Evolutionary conservation across 2,329 filamentous ascomycete species (phyloP), one percentile per base, ranked within the genome.

Genomic region (Magnaporthiopsis rhizophila): DNA sequence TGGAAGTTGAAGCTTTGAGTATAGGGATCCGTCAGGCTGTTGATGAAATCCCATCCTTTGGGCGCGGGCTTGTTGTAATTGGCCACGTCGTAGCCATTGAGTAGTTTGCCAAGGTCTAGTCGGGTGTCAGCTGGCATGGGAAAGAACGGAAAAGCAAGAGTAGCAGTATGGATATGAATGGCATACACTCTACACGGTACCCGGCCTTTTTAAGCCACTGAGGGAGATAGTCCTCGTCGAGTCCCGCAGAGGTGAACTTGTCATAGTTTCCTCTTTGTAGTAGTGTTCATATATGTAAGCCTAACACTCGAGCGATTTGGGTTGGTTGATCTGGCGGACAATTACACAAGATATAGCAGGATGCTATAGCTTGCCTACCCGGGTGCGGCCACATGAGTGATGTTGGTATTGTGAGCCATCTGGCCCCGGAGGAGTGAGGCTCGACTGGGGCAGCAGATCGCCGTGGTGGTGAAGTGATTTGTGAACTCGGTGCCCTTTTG

Each of bases 381-480:
- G 7, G 18, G 21, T 24, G 45, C 45, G 21, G 45, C 7, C 18
- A 53, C 45, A 13, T 53, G 45, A 21, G 88, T 90, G 1, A 90
- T 86, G 67, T 90, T 90, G 0, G 87, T 89, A 67, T 89, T 90
- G 68, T 91, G 88, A 0, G 87, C 85, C 11, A 84, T 81, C 69
- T 83, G 85, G 0, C 88, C 88, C 0, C 88, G 89, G 81, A 82
- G 85, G 1, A 90, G 73, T 15, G 81, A 84, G 2, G 88, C 88
- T 2, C 88, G 79, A 0, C 87, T 86, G 0, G 88, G 88, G 68
- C 88, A 90, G 72, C 88, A 90, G 0, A 89, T 72, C 0, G 88
- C 80, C 0, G 86, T 84, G 0, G 88, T 90, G 68, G 86, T 88
- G 64, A 85, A 90, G 68, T 91, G 88, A 53, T 76, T 75, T 66